Evolutionary conservation across 257 asterid genomes (phyloP).

Genomic region (Fraxinus cuspidata): DNA sequence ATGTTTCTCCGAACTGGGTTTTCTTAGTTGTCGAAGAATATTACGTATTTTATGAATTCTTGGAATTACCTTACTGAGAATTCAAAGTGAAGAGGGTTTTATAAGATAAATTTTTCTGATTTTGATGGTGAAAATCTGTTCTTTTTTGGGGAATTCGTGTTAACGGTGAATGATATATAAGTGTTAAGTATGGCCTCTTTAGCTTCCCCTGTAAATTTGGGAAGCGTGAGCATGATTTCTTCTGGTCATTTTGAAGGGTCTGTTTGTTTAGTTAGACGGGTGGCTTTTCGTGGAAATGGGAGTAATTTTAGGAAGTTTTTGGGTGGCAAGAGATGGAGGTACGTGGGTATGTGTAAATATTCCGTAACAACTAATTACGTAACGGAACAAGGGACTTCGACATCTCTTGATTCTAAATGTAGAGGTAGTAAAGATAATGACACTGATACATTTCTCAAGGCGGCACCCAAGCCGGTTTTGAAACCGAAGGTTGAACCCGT

Average conservation of each 20-base stretch:
- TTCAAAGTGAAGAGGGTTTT: conserved; percentile 9
- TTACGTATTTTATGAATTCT: neutral
- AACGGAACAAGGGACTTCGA: conserved; percentile 70
- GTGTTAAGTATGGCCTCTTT: conserved; percentile 63
- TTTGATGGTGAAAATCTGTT: conserved; percentile 24
- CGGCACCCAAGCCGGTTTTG: conserved; percentile 82
- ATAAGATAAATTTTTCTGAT: conserved; percentile 11
- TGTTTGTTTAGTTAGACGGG: conserved; percentile 60
- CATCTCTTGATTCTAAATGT: conserved; percentile 73
- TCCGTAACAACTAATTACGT: conserved; percentile 75
- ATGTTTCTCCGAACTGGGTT: conserved; percentile 24
- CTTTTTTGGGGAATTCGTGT: conserved; percentile 15
- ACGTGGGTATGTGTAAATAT: conserved; percentile 80
- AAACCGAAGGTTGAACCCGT: conserved; percentile 53
- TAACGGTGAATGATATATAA: conserved; percentile 44
- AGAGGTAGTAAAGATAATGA: conserved; percentile 49
- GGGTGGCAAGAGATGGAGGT: conserved; percentile 68
- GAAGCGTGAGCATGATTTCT: conserved; percentile 71
- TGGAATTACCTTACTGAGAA: conserved; percentile 11
- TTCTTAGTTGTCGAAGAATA: neutral
- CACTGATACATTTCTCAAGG: conserved; percentile 64
- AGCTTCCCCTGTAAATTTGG: conserved; percentile 93
- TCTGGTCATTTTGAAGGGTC: conserved; percentile 78
- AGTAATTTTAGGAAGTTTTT: conserved; percentile 51
- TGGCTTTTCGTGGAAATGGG: conserved; percentile 50